Conservation (phyloP, 495 filamentous ascomycete species). For the Neurospora sp. region DNA sequence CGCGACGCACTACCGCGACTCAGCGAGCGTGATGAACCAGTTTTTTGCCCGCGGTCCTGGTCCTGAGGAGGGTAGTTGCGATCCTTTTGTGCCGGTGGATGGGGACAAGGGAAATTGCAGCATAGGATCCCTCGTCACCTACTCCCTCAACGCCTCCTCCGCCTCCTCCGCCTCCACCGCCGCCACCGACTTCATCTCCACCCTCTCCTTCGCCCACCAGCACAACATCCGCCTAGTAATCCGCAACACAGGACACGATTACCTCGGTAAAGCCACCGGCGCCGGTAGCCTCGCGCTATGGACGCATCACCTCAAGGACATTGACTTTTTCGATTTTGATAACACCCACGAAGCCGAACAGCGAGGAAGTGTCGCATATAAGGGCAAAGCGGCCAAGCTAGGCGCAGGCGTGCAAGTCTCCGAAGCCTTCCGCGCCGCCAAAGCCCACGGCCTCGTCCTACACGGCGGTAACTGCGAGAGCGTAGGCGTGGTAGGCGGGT, state of each 20-base stretch:
- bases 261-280: constrained; percentile 35
- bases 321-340: constrained; percentile 29
- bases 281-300: constrained; percentile 35
- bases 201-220: constrained; percentile 31
- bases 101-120: no score
- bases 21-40: constrained; percentile 33
- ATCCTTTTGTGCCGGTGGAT: no score
- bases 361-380: constrained; percentile 12
- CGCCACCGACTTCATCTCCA: constrained; percentile 24
- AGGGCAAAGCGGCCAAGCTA: constrained; percentile 35
- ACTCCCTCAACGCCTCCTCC: constrained; percentile 35
- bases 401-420: constrained; percentile 44
- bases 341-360: neutral
- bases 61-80: neutral
- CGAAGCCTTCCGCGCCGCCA: constrained; percentile 36
- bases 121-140: constrained; percentile 41
- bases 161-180: neutral
- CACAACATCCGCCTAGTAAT: constrained; percentile 33
- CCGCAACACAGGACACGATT: constrained; percentile 34
- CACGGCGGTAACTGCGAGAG: constrained; percentile 38
- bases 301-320: constrained; percentile 40
- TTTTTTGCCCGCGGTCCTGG: constrained; percentile 19
- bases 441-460: constrained; percentile 30
- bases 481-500: constrained; percentile 36
- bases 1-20: constrained; percentile 26